phyloP scores from a whole-genome alignment of 106 monocot genomes.

The Gastrodia elata region DNA sequence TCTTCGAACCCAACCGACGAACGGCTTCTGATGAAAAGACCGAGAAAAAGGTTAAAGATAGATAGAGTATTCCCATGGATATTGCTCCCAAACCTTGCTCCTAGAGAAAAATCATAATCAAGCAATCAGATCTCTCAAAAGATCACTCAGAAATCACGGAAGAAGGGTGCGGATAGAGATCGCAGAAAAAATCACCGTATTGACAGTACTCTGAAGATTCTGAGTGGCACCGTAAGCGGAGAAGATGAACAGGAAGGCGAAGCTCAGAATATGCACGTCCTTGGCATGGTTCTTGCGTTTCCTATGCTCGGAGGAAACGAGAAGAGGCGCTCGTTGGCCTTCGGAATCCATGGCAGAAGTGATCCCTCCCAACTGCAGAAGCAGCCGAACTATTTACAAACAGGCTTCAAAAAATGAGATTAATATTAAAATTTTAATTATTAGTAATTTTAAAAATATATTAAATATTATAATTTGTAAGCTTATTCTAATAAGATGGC shows the following conservation, averaged over 20 bases:
- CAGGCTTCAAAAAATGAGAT: no score
- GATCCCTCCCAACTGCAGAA: background rate
- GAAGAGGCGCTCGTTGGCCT: conserved; percentile 15
- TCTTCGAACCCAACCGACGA: conserved; percentile 53
- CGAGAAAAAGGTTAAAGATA: conserved; percentile 79
- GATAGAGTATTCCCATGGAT: conserved; percentile 79
- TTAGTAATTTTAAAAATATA: no score
- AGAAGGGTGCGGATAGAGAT: background rate
- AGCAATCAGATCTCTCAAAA: background rate
- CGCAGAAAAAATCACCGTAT: conserved; percentile 38
- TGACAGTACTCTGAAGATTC: conserved; percentile 87
- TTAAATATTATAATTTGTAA: no score
- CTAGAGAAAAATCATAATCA: conserved; percentile 16
- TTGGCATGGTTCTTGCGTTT: conserved; percentile 28
- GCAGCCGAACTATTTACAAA: no score
- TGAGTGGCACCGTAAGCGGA: conserved; percentile 84
- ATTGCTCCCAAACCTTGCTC: conserved; percentile 65
- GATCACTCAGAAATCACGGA: background rate
- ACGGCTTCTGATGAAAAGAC: conserved; percentile 70
- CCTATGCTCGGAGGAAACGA: background rate
- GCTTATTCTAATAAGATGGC: no score
- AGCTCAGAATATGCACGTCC: conserved; percentile 66
- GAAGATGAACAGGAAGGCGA: conserved; percentile 80
- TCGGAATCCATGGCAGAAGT: conserved; percentile 11
- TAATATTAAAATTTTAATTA: no score